phyloP scores from a whole-genome alignment of 441 rosid species.

The Kokia cookei region DNA sequence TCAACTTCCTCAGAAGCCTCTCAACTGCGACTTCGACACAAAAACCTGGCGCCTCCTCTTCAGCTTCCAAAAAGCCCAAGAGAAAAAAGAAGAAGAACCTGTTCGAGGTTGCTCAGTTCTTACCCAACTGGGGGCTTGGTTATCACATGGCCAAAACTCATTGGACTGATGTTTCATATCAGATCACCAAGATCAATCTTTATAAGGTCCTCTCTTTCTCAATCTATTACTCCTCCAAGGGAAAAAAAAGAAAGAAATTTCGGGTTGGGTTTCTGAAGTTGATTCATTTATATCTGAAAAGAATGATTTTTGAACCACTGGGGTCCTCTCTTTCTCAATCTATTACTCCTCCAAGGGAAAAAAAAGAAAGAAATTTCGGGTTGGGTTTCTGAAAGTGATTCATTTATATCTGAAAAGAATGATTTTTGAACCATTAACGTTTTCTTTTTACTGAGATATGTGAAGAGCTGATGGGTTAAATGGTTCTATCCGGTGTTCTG shows the following conservation, averaged over 20 bases:
- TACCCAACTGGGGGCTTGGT: slow-evolving; percentile 89
- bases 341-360: too few relatives aligned
- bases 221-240: background rate
- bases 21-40: slow-evolving; percentile 32
- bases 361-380: background rate
- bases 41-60: slow-evolving; percentile 25
- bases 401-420: background rate
- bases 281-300: background rate
- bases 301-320: background rate
- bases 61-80: slow-evolving; percentile 37
- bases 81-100: slow-evolving; percentile 81
- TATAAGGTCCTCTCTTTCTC: slow-evolving; percentile 46
- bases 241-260: background rate
- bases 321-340: background rate
- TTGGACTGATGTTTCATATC: slow-evolving; percentile 73
- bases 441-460: background rate
- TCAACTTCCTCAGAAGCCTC: slow-evolving; percentile 32
- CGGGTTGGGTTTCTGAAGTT: background rate
- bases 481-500: background rate
- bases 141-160: slow-evolving; percentile 91
- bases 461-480: background rate
- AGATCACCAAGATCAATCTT: slow-evolving; percentile 86
- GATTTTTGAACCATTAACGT: background rate
- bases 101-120: slow-evolving; percentile 81
- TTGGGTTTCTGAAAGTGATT: background rate